Percentiles rank a stretch among this genome's conserved stretches.
phyloP scores from a whole-genome alignment of 2,329 filamentous ascomycete species.

The Nigrospora osmanthi region DNA sequence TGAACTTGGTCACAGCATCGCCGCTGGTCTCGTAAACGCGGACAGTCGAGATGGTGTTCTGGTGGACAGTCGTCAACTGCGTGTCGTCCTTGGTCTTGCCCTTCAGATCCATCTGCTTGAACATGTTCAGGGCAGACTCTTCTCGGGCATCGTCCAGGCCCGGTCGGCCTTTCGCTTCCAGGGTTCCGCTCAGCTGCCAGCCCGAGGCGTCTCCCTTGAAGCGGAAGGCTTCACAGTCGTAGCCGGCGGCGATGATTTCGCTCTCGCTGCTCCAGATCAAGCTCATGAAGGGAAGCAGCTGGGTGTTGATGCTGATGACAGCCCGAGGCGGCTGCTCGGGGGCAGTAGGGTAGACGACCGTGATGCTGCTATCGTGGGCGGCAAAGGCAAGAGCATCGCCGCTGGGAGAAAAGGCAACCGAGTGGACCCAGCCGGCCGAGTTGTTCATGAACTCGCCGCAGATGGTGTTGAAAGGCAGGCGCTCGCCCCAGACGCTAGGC shows the following conservation, averaged over 20 bases:
- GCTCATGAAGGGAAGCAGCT: slow-evolving; percentile 86
- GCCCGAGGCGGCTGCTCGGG: slow-evolving; percentile 86
- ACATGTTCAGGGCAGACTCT: slow-evolving; percentile 96
- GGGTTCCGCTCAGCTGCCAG: slow-evolving; percentile 75
- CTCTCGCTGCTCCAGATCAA: slow-evolving; percentile 86
- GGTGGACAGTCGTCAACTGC: slow-evolving; percentile 88
- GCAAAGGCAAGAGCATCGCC: slow-evolving; percentile 92
- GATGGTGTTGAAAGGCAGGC: slow-evolving; percentile 95
- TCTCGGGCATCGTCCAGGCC: slow-evolving; percentile 61
- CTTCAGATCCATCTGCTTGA: slow-evolving; percentile 96
- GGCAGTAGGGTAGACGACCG: slow-evolving; percentile 86
- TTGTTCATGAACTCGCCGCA: slow-evolving; percentile 96
- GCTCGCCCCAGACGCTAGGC: slow-evolving; percentile 86
- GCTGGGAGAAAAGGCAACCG: slow-evolving; percentile 84
- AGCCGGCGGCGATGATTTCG: slow-evolving; percentile 92
- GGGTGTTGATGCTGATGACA: slow-evolving; percentile 84
- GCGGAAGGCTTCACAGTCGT: slow-evolving; percentile 84
- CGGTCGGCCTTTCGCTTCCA: slow-evolving; percentile 65
- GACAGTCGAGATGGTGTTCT: slow-evolving; percentile 89
- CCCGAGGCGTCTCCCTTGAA: slow-evolving; percentile 72
- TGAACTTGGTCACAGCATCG: slow-evolving; percentile 68
- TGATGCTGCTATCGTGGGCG: slow-evolving; percentile 92
- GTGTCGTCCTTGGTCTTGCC: slow-evolving; percentile 89
- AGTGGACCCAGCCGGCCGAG: slow-evolving; percentile 94
- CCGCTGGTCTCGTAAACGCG: slow-evolving; percentile 64